phyloP scores from a whole-genome alignment of 2,329 filamentous ascomycete species.

The Ophiostoma quercus region DNA sequence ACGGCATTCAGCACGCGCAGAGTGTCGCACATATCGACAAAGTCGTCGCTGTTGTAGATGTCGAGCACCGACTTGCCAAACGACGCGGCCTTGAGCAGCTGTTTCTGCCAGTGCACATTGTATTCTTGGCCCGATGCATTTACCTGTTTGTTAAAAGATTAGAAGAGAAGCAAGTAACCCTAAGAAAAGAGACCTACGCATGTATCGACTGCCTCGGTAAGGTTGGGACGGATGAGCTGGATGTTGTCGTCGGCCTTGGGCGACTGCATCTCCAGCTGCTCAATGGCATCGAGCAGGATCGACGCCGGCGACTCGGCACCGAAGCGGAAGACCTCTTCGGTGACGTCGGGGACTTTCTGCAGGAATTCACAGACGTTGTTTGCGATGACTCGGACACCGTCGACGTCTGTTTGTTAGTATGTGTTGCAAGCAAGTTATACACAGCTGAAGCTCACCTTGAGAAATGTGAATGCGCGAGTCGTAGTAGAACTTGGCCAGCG shows the following conservation, averaged over 20 bases:
- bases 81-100: conserved; percentile 89
- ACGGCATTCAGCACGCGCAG: conserved; percentile 88
- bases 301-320: conserved; percentile 85
- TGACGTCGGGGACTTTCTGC: conserved; percentile 84
- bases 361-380: conserved; percentile 96
- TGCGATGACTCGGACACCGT: conserved; percentile 84
- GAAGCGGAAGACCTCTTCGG: conserved; percentile 81
- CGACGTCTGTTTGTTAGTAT: conserved; percentile 42
- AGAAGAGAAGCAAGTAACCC: neutral
- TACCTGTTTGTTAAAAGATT: conserved; percentile 38
- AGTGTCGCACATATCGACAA: conserved; percentile 96
- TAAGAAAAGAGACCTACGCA: conserved; percentile 48
- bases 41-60: conserved; percentile 96
- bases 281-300: conserved; percentile 87
- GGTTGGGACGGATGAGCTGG: conserved; percentile 78
- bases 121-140: conserved; percentile 92
- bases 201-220: conserved; percentile 88
- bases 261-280: conserved; percentile 85
- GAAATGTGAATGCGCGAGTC: conserved; percentile 86
- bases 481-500: conserved; percentile 75
- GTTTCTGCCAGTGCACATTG: conserved; percentile 86
- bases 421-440: no score
- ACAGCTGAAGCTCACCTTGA: conserved; percentile 43
- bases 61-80: conserved; percentile 97
- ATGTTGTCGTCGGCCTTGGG: conserved; percentile 98